Evolutionary conservation across 1,139 yeast genomes (phyloP).

Genomic region (Scheffersomyces segobiensis): DNA sequence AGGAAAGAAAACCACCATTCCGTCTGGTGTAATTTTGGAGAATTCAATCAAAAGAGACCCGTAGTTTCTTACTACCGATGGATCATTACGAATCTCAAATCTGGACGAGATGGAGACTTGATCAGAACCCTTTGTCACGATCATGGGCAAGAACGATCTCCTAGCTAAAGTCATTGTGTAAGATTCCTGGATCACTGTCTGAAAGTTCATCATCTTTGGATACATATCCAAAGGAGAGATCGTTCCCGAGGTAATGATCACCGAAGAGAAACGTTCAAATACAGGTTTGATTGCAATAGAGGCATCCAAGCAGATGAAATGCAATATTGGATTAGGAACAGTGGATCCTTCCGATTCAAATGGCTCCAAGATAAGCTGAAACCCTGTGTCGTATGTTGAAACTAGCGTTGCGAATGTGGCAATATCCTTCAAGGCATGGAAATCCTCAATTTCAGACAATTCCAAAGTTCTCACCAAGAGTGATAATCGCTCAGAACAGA

Average conservation of each 20-base stretch:
- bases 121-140: constrained; percentile 96
- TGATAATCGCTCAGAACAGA: constrained; percentile 89
- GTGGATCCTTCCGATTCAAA: constrained; percentile 96
- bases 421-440: constrained; percentile 87
- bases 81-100: constrained; percentile 96
- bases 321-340: constrained; percentile 95
- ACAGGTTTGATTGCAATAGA: constrained; percentile 97
- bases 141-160: constrained; percentile 89
- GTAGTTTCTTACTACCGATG: constrained; percentile 94
- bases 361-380: constrained; percentile 88
- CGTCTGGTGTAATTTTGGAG: constrained; percentile 95
- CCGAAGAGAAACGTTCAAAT: constrained; percentile 90
- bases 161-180: constrained; percentile 95
- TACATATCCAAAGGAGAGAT: constrained; percentile 98
- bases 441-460: constrained; percentile 85
- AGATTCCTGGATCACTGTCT: constrained; percentile 91
- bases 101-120: constrained; percentile 96
- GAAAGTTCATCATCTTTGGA: constrained; percentile 94
- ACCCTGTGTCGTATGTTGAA: constrained; percentile 92
- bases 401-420: constrained; percentile 96
- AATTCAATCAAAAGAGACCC: constrained; percentile 91
- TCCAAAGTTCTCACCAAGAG: constrained; percentile 87
- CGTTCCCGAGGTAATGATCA: constrained; percentile 95
- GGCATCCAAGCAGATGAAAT: constrained; percentile 94
- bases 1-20: constrained; percentile 96